Evolutionary conservation across 345 rosid species (phyloP).

Genomic region (Leavenworthia alabamica): DNA sequence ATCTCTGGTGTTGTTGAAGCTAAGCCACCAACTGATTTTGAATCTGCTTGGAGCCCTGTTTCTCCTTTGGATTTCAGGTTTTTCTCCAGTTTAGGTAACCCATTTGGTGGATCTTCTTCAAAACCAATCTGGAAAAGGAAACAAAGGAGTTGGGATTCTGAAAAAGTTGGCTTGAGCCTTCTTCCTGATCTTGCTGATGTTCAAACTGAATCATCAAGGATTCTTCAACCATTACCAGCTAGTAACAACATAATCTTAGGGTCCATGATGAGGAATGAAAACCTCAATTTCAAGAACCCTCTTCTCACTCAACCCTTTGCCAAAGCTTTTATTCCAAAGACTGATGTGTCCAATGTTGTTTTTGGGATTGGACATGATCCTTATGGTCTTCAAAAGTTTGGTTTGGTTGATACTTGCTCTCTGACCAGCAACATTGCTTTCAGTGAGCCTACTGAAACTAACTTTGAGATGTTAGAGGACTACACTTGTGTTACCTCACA

Average conservation of each 20-base stretch:
- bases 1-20: conserved; percentile 59
- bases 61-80: conserved; percentile 76
- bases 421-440: conserved; percentile 3
- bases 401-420: neutral
- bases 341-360: neutral
- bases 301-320: conserved; percentile 30
- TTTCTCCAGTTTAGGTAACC: conserved; percentile 45
- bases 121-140: conserved; percentile 15
- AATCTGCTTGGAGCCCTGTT: conserved; percentile 75
- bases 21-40: conserved; percentile 56
- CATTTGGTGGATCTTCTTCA: conserved; percentile 36
- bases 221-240: conserved; percentile 9
- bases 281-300: conserved; percentile 28
- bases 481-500: conserved; percentile 76
- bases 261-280: conserved; percentile 40
- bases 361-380: neutral
- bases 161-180: conserved; percentile 78
- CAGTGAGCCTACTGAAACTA: conserved; percentile 29
- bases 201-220: conserved; percentile 19
- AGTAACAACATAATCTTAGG: conserved; percentile 61
- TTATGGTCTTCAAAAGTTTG: neutral
- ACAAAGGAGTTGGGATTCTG: conserved; percentile 68
- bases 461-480: conserved; percentile 82
- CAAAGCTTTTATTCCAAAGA: conserved; percentile 27
- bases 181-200: conserved; percentile 52